These are phyloP conservation scores for Tricholoma flavovirens DNA, from an alignment of 768 basidiomycete species.

Conservation along the genomic window DNA sequence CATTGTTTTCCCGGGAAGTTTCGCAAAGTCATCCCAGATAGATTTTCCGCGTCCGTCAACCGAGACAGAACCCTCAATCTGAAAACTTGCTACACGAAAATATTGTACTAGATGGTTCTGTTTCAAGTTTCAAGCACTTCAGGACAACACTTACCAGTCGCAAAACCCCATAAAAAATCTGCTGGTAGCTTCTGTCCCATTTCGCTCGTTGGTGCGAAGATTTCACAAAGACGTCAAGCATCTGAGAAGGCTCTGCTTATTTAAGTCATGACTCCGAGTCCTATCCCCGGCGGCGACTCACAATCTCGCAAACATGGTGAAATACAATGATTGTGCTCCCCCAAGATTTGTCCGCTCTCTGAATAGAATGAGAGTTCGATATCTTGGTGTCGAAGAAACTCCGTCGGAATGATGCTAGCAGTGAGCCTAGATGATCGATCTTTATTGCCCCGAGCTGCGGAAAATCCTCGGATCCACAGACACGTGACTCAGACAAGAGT, in stretches of 20 bases:
- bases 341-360: slow-evolving; percentile 46
- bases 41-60: slow-evolving; percentile 60
- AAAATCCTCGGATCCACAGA: too few species aligned
- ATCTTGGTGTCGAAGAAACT: slow-evolving; percentile 22
- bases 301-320: slow-evolving; percentile 9
- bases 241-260: slow-evolving; percentile 23
- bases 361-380: slow-evolving; percentile 14
- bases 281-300: too few species aligned
- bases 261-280: slow-evolving; percentile 24
- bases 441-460: too few species aligned
- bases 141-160: slow-evolving; percentile 52
- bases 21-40: slow-evolving; percentile 72
- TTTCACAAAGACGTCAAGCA: slow-evolving; percentile 19
- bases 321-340: slow-evolving; percentile 27
- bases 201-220: slow-evolving; percentile 20
- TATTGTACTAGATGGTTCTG: slow-evolving; percentile 1
- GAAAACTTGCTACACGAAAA: slow-evolving; percentile 49
- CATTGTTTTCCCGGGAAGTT: slow-evolving; percentile 58
- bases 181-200: slow-evolving; percentile 43
- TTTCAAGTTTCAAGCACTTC: too few species aligned
- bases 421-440: too few species aligned
- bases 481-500: too few species aligned
- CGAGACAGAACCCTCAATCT: slow-evolving; percentile 65
- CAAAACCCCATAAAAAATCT: slow-evolving; percentile 68
- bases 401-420: slow-evolving; percentile 23